Conservation (phyloP, 2,329 filamentous ascomycete genomes). For the Fusarium solani-melongenae region DNA sequence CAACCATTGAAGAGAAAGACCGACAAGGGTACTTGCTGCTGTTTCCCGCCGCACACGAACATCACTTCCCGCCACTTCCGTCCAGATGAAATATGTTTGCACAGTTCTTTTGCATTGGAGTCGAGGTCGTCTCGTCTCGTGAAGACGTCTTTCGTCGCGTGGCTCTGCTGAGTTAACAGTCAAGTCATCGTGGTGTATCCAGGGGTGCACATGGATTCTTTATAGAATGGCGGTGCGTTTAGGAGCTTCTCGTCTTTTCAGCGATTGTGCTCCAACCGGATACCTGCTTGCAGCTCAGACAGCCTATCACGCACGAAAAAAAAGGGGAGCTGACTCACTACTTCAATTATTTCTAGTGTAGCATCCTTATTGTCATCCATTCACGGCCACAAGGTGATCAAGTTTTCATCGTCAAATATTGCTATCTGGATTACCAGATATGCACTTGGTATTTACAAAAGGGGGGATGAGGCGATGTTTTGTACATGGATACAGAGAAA, state of each 20-base stretch:
- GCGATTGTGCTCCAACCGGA: not conserved
- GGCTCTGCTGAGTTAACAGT: not conserved
- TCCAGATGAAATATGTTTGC: conserved; percentile 10
- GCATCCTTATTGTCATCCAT: not conserved
- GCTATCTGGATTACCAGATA: not conserved
- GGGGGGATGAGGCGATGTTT: conserved; percentile 24
- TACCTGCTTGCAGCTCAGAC: not conserved
- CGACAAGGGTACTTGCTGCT: conserved; percentile 34
- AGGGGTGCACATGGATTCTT: not conserved
- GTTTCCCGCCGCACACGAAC: conserved; percentile 34
- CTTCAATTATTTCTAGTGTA: not conserved
- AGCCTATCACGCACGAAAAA: not conserved
- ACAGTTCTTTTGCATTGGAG: not conserved
- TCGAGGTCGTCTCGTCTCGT: not conserved
- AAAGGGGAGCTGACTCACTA: not conserved
- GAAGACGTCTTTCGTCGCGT: not conserved
- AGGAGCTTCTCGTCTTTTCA: not conserved
- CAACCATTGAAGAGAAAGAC: conserved; percentile 10
- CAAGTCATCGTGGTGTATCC: not conserved
- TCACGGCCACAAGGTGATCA: conserved; percentile 1
- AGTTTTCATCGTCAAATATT: conserved; percentile 13
- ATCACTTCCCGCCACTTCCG: conserved; percentile 15
- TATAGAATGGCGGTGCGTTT: not conserved
- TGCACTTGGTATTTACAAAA: conserved; percentile 26
- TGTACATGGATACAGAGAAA: conserved; percentile 24